Percentiles rank a stretch among this genome's conserved stretches.
These are phyloP conservation scores for Tetrastigma voinierianum DNA, from an alignment of 164 flowering plant genomes.

Conservation along the genomic window DNA sequence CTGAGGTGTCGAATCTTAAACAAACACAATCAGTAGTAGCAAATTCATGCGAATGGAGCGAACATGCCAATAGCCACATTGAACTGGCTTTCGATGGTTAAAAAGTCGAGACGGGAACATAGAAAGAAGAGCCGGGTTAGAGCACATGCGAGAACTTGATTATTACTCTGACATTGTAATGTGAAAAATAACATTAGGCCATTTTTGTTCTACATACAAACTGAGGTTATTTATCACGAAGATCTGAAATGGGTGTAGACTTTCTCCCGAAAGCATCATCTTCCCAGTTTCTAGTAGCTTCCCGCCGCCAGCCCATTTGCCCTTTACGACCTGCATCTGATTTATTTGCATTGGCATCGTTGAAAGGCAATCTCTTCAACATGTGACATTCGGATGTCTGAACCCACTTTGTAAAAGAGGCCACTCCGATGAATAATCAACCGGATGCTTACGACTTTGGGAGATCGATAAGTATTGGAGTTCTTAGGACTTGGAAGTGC, in stretches of 20 bases:
- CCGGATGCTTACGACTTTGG: conserved; percentile 5
- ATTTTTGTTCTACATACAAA: no score
- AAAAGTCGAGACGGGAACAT: no score
- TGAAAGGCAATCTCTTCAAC: conserved; percentile 6
- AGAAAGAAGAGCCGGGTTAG: no score
- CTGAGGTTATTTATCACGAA: not conserved
- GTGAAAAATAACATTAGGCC: no score
- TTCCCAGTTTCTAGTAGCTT: conserved; percentile 1
- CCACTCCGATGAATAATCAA: conserved; percentile 3
- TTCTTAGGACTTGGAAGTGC: conserved; percentile 7
- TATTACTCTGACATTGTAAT: no score
- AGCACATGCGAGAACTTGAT: no score
- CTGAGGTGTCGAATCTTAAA: no score
- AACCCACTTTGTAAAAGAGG: conserved; percentile 5
- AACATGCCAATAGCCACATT: no score
- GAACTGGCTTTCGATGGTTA: no score
- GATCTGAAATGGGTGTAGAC: not conserved
- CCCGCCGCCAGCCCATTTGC: conserved; percentile 23
- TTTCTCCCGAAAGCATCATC: not conserved
- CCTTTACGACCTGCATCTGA: conserved; percentile 7
- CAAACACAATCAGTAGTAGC: no score
- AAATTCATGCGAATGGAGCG: no score
- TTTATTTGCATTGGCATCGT: conserved; percentile 1
- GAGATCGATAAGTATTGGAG: conserved; percentile 3
- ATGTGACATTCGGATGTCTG: not conserved